phyloP scores from a whole-genome alignment of 139 green algal genomes.

The Nannochloris sp. region DNA sequence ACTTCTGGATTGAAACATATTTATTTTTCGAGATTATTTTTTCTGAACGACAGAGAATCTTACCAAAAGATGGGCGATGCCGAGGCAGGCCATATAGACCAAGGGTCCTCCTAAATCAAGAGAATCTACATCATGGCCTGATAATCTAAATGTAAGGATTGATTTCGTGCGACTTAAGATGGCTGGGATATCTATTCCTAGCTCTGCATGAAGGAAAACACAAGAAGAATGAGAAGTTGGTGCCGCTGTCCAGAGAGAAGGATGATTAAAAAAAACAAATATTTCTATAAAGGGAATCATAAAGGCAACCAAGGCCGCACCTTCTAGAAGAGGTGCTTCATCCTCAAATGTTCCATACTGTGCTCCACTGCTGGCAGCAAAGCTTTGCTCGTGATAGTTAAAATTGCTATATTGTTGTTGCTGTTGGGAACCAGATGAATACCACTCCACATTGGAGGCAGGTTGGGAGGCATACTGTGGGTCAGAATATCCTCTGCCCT shows the following conservation, averaged over 20 bases:
- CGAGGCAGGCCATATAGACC: slow-evolving; percentile 71
- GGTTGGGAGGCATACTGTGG: no score
- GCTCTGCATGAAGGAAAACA: slow-evolving; percentile 49
- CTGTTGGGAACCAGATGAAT: not conserved
- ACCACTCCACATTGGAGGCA: not conserved
- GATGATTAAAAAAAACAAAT: not conserved
- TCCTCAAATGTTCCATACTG: slow-evolving; percentile 69
- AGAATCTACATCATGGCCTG: slow-evolving; percentile 50
- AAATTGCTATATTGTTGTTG: not conserved
- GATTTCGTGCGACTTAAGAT: slow-evolving; percentile 66
- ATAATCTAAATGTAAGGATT: slow-evolving; percentile 60
- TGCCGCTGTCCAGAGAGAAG: not conserved
- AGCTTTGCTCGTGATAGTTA: not conserved
- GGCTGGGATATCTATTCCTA: slow-evolving; percentile 83
- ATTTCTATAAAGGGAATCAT: not conserved
- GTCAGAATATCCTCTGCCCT: no score
- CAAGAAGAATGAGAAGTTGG: not conserved
- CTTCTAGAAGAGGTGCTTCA: slow-evolving; percentile 78
- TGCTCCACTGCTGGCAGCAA: not conserved
- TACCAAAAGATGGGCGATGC: slow-evolving; percentile 78
- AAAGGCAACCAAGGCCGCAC: slow-evolving; percentile 18
- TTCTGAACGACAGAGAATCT: not conserved
- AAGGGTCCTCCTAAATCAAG: slow-evolving; percentile 87
- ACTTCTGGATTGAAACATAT: no score
- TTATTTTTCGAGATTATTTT: no score